Evolutionary conservation across 352 stramenopile genomes (phyloP), one percentile per base, ranked within the genome.

Genomic region (Globisporangium sylvaticum): DNA sequence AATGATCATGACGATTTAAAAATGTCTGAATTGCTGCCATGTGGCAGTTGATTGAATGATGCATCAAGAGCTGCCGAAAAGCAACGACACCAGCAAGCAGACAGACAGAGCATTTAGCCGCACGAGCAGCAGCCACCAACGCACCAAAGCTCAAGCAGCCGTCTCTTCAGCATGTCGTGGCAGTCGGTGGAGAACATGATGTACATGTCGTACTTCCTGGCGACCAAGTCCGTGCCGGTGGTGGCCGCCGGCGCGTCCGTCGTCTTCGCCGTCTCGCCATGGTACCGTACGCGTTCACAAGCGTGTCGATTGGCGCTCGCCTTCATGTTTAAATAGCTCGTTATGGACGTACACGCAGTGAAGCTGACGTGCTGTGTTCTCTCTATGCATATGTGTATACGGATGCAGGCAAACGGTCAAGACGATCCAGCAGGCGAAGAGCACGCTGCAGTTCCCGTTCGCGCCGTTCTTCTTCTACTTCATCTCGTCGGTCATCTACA

Each of bases 401-500:
- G 20, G 14, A 8, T 50, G 24, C 55, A 92, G 84, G 77, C 78
- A 81, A 12, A 92, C 84, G 7, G 70, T 91, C 48, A 63, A 74
- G 32, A 79, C 76, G 52, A 94, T 94, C 69, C 74, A 80, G 48
- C 78, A 79, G 58, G 62, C 83, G 18, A 80, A 83, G 48, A 91
- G 78, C 64, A 94, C 87, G 50, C 67, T 92, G 46, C 83, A 91
- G 74, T 92, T 89, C 70, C 73, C 84, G 54, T 92, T 92, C 66
- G 83, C 80, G 37, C 87, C 84, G 6, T 92, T 92, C 68, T 94
- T 91, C 69, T 92, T 92, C 72, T 94, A 89, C 74, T 88, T 92
- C 37, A 73, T 94, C 62, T 79, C 90, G 71, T 91, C 77, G n/a
- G 60, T 90, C n/a, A 91, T 92, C 63, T 91, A 91, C 72, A 85